Evolutionary conservation across 2,329 filamentous ascomycete species (phyloP).

Genomic region (Blastomyces silverae): DNA sequence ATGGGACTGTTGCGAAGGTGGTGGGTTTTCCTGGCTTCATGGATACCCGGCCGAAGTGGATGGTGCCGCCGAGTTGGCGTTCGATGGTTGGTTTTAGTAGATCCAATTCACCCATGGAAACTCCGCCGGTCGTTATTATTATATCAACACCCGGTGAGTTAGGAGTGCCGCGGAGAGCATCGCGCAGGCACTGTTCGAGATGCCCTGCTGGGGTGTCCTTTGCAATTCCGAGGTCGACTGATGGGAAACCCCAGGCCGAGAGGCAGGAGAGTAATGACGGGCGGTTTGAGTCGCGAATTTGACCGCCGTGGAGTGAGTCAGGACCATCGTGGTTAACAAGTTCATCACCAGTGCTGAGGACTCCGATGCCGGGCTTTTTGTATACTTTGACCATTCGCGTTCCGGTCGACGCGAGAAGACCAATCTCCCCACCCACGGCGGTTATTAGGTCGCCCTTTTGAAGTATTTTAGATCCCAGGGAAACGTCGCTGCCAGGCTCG

Average conservation of each 20-base stretch:
- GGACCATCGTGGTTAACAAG: conserved; percentile 65
- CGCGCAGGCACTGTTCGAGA: conserved; percentile 69
- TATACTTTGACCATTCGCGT: conserved; percentile 64
- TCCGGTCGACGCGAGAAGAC: conserved; percentile 79
- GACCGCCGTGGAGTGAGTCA: conserved; percentile 61
- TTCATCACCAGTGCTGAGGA: conserved; percentile 92
- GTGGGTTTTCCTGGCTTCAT: conserved; percentile 99
- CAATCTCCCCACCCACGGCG: conserved; percentile 81
- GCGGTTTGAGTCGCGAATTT: conserved; percentile 90
- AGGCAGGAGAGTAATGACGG: conserved; percentile 78
- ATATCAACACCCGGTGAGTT: conserved; percentile 56
- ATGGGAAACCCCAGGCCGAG: conserved; percentile 65
- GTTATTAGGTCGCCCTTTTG: conserved; percentile 74
- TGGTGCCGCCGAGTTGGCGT: conserved; percentile 77
- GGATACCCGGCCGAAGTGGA: conserved; percentile 89
- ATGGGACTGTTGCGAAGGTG: conserved; percentile 83
- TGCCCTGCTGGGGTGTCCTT: conserved; percentile 51
- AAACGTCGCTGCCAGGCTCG: conserved; percentile 83
- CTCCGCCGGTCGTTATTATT: conserved; percentile 85
- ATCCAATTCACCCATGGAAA: conserved; percentile 97
- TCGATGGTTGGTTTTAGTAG: conserved; percentile 95
- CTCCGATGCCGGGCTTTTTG: conserved; percentile 68
- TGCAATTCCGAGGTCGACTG: conserved; percentile 79
- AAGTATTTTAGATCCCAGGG: conserved; percentile 62
- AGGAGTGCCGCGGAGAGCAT: conserved; percentile 55